Evolutionary conservation across 1,139 yeast genomes (phyloP).

Genomic region (Lodderomyces beijingensis): DNA sequence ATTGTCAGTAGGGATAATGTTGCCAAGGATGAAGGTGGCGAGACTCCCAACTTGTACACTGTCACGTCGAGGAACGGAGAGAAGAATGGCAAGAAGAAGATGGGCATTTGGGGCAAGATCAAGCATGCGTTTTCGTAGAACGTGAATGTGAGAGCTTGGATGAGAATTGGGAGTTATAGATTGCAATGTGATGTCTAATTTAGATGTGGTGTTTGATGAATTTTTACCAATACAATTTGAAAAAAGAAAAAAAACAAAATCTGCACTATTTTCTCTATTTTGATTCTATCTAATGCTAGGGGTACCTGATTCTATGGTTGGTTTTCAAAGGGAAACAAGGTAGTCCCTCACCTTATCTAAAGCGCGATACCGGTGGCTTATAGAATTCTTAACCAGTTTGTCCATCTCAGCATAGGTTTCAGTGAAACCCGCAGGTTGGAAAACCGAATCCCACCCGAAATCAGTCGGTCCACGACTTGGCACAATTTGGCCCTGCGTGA

Average conservation of each 20-base stretch:
- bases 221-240: too few species aligned
- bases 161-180: conserved; percentile 8
- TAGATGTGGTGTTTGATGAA: too few species aligned
- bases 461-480: conserved; percentile 68
- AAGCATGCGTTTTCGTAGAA: conserved; percentile 23
- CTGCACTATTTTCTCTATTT: not conserved
- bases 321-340: conserved; percentile 29
- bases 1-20: conserved; percentile 19
- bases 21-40: conserved; percentile 3
- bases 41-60: conserved; percentile 20
- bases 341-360: conserved; percentile 64
- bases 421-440: conserved; percentile 67
- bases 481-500: conserved; percentile 78
- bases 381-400: conserved; percentile 65
- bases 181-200: too few species aligned
- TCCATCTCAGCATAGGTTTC: conserved; percentile 93
- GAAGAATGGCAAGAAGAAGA: conserved; percentile 15
- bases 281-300: too few species aligned
- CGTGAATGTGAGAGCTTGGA: too few species aligned
- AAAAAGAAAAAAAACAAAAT: too few species aligned
- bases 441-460: conserved; percentile 95
- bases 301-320: too few species aligned
- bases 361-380: conserved; percentile 86
- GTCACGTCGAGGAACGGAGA: conserved; percentile 23
- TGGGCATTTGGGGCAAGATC: conserved; percentile 30